phyloP scores from a whole-genome alignment of 2,329 filamentous ascomycete genomes.

The Talaromyces sp. region DNA sequence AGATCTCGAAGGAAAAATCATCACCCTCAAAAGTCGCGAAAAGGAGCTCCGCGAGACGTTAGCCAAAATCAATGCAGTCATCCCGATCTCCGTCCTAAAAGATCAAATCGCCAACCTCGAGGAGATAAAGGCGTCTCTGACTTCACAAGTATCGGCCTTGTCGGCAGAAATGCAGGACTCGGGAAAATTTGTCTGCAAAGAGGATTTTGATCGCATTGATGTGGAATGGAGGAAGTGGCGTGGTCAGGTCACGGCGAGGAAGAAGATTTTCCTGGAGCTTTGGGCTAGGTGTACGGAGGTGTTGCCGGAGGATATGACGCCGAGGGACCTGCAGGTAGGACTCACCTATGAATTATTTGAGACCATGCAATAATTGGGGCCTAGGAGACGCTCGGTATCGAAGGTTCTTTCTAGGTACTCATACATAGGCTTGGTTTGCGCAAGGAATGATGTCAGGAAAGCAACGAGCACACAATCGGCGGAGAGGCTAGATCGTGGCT shows the following conservation, averaged over 20 bases:
- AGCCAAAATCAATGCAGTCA: constrained; percentile 45
- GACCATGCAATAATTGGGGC: not conserved
- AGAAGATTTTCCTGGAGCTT: constrained; percentile 50
- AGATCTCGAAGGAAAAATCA: constrained; percentile 45
- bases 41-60: constrained; percentile 50
- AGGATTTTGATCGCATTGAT: constrained; percentile 49
- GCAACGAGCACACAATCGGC: not conserved
- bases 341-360: not conserved
- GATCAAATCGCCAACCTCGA: constrained; percentile 44
- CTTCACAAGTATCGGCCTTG: constrained; percentile 35
- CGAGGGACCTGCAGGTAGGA: constrained; percentile 48
- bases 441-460: not conserved
- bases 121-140: constrained; percentile 40
- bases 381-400: constrained; percentile 15
- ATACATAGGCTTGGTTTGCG: too few species aligned
- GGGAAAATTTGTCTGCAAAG: constrained; percentile 41
- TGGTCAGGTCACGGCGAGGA: constrained; percentile 38
- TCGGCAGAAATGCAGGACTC: not conserved
- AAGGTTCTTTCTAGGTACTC: constrained; percentile 9
- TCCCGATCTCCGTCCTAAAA: constrained; percentile 52
- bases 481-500: not conserved
- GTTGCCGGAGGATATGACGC: constrained; percentile 47
- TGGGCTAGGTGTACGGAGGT: constrained; percentile 50
- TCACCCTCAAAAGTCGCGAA: constrained; percentile 45
- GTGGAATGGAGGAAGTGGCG: constrained; percentile 48